Conservation (phyloP, 2,329 filamentous ascomycete genomes). For the Claviceps sp. region DNA sequence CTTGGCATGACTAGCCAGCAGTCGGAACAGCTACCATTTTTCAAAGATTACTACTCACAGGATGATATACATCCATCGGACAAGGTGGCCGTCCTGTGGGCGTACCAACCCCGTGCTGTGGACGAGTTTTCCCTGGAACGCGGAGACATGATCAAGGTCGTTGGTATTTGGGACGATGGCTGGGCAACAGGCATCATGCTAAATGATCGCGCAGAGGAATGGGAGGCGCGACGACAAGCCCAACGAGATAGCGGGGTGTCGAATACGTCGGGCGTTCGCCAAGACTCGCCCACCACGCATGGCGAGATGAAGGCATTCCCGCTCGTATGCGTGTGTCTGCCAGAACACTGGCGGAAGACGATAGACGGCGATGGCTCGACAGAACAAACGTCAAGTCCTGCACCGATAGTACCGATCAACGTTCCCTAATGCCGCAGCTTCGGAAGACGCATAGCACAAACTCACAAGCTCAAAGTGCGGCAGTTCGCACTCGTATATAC, state of each 20-base stretch:
- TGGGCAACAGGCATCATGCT: constrained; percentile 91
- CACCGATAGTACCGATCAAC: constrained; percentile 4
- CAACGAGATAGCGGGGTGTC: constrained; percentile 92
- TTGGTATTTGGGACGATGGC: constrained; percentile 98
- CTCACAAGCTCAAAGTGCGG: neutral
- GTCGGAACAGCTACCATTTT: constrained; percentile 88
- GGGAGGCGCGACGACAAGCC: constrained; percentile 60
- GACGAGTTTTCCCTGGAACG: constrained; percentile 91
- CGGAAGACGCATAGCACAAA: neutral
- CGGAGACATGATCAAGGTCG: constrained; percentile 94
- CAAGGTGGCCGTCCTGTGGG: constrained; percentile 84
- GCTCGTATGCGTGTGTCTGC: constrained; percentile 87
- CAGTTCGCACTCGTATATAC: constrained; percentile 3
- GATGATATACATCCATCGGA: constrained; percentile 91
- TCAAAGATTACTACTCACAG: constrained; percentile 97
- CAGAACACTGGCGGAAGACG: constrained; percentile 92
- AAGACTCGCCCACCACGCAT: constrained; percentile 45
- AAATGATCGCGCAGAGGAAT: constrained; percentile 75
- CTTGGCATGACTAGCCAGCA: constrained; percentile 75
- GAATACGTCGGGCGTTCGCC: constrained; percentile 53
- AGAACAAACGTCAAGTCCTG: constrained; percentile 41
- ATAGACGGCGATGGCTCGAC: constrained; percentile 78
- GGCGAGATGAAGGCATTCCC: constrained; percentile 97
- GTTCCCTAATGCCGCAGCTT: neutral
- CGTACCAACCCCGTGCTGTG: constrained; percentile 83